A percentile compares a stretch with the other conserved stretches of the same genome.
phyloP scores from a whole-genome alignment of 2,329 filamentous ascomycete species.

The Alternaria solani region DNA sequence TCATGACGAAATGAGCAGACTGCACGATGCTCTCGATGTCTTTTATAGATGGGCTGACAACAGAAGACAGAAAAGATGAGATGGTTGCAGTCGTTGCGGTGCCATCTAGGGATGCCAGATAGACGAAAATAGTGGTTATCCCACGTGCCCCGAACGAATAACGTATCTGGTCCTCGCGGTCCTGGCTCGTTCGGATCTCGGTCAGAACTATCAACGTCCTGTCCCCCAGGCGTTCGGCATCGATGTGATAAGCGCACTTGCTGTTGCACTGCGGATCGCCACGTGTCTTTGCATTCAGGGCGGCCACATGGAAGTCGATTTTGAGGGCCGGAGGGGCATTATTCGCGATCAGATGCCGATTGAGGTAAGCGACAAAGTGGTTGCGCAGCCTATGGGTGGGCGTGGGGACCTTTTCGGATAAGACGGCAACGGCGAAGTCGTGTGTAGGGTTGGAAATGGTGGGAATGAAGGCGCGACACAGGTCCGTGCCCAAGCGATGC shows the following conservation, averaged over 20 bases:
- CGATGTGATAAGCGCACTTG: slow-evolving; percentile 23
- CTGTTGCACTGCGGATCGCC: slow-evolving; percentile 17
- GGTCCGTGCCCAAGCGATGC: slow-evolving; percentile 35
- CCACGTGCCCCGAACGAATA: slow-evolving; percentile 19
- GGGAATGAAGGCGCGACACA: slow-evolving; percentile 36
- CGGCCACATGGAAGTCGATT: slow-evolving; percentile 25
- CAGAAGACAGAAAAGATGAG: slow-evolving; percentile 24
- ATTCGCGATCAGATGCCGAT: slow-evolving; percentile 30
- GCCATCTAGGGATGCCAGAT: slow-evolving; percentile 22
- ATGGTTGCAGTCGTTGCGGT: slow-evolving; percentile 12
- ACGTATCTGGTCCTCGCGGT: slow-evolving; percentile 22
- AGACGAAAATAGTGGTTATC: slow-evolving; percentile 26
- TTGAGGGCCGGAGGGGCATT: slow-evolving; percentile 28
- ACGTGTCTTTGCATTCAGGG: slow-evolving; percentile 7
- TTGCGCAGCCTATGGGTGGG: slow-evolving; percentile 32
- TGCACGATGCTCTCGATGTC: slow-evolving; percentile 31
- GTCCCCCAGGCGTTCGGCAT: slow-evolving; percentile 21
- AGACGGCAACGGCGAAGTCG: slow-evolving; percentile 33
- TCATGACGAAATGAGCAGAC: slow-evolving; percentile 26
- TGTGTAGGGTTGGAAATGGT: slow-evolving; percentile 23
- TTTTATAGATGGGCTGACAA: slow-evolving; percentile 27
- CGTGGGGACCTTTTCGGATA: slow-evolving; percentile 33
- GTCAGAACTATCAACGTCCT: slow-evolving; percentile 26
- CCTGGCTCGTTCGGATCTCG: slow-evolving; percentile 27
- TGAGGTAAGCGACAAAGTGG: slow-evolving; percentile 35